phyloP scores from a whole-genome alignment of 495 filamentous ascomycete genomes.

The Friedmanniomyces endolithicus region DNA sequence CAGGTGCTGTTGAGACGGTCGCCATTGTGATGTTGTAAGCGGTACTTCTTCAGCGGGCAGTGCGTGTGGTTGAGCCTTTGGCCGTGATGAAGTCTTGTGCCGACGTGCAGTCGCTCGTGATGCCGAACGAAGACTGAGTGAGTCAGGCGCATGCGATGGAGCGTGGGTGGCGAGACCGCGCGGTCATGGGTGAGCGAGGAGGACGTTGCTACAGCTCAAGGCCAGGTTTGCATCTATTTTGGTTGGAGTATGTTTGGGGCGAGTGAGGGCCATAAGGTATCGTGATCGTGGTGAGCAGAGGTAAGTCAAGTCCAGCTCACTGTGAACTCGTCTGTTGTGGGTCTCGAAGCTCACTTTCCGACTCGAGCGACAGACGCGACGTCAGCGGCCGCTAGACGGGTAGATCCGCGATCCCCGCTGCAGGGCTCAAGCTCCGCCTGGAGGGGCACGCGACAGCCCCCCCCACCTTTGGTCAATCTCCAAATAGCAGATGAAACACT shows the following conservation, averaged over 20 bases:
- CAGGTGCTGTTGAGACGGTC: not conserved
- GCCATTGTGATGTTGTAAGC: constrained; percentile 1
- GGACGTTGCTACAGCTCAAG: not conserved
- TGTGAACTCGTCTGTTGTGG: not conserved
- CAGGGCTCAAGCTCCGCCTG: not conserved
- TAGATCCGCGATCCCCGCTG: not conserved
- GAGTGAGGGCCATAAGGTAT: too few relatives aligned
- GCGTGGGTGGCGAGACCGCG: too few relatives aligned
- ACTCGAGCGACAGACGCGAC: not conserved
- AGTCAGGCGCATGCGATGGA: not conserved
- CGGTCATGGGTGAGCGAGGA: too few relatives aligned
- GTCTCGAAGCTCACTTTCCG: not conserved
- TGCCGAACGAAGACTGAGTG: not conserved
- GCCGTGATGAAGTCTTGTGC: too few relatives aligned
- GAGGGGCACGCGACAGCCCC: not conserved
- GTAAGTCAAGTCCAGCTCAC: too few relatives aligned
- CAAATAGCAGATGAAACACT: not conserved
- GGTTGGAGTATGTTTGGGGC: not conserved
- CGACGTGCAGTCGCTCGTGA: too few relatives aligned
- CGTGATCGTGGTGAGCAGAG: not conserved
- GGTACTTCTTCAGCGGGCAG: not conserved
- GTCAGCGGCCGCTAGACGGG: not conserved
- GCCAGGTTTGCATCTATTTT: not conserved
- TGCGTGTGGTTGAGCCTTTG: not conserved
- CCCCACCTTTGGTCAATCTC: not conserved